A percentile compares a stretch with the other conserved stretches of the same genome.
Conservation (phyloP, 495 filamentous ascomycete species). For the Glutinoglossum americanum region DNA sequence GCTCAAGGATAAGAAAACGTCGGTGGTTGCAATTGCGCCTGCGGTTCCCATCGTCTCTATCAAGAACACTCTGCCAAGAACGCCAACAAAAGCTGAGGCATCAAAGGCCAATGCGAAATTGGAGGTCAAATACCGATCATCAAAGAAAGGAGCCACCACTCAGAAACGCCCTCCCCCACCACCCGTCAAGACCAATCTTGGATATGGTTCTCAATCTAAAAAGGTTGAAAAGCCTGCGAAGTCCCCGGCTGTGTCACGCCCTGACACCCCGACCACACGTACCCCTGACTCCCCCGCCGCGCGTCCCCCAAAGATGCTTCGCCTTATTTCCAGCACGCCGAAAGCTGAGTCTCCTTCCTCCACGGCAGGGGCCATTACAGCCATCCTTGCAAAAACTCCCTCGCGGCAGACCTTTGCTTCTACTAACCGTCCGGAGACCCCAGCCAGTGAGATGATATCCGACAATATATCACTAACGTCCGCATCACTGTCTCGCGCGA, state of each 20-base stretch:
- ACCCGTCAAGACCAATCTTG: background rate
- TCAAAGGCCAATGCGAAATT: constrained; percentile 1
- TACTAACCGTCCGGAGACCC: constrained; percentile 51
- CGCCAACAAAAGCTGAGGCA: background rate
- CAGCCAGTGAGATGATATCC: constrained; percentile 50
- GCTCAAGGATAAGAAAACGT: background rate
- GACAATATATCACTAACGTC: constrained; percentile 62
- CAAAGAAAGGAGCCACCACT: background rate
- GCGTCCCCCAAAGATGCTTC: background rate
- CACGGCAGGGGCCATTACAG: constrained; percentile 14
- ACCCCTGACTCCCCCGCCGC: background rate
- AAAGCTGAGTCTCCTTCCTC: background rate
- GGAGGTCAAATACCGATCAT: background rate
- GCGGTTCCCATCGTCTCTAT: background rate
- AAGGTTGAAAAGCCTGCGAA: constrained; percentile 4
- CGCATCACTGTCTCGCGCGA: constrained; percentile 61
- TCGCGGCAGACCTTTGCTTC: constrained; percentile 40
- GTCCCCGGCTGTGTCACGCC: constrained; percentile 14
- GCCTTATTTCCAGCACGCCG: background rate
- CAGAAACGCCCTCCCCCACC: background rate
- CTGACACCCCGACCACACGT: constrained; percentile 18
- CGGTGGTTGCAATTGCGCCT: background rate
- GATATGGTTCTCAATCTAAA: constrained; percentile 1
- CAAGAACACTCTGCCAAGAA: background rate
- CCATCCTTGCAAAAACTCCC: constrained; percentile 22